Percentiles rank a stretch among this genome's conserved stretches.
Conservation (phyloP, 805 yeast genomes). For the Saccharomycopsis selenospora region DNA sequence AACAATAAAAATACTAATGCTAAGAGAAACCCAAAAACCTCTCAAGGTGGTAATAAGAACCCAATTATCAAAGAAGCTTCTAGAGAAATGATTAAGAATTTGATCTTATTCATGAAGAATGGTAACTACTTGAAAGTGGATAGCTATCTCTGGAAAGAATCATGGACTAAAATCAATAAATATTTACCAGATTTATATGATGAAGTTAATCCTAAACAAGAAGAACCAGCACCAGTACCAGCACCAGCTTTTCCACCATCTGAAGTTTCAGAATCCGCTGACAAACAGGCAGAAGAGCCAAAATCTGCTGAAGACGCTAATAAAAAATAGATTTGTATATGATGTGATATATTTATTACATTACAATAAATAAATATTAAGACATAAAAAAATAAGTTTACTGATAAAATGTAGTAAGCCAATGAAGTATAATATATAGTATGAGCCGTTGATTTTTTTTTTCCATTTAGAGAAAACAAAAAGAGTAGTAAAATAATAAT, state of each 20-base stretch:
- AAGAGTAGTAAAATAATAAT: too few relatives aligned
- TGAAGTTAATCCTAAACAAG: slow-evolving; percentile 5
- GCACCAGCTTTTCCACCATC: not conserved
- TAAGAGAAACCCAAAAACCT: not conserved
- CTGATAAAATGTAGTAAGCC: not conserved
- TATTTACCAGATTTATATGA: slow-evolving; percentile 13
- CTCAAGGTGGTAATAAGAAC: slow-evolving; percentile 4
- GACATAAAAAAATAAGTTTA: too few relatives aligned
- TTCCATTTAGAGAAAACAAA: too few relatives aligned
- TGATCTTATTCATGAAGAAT: slow-evolving; percentile 16
- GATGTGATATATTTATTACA: not conserved
- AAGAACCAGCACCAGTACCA: not conserved
- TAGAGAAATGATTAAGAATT: slow-evolving; percentile 18
- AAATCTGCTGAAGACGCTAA: not conserved
- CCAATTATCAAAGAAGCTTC: slow-evolving; percentile 15
- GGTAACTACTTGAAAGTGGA: slow-evolving; percentile 12
- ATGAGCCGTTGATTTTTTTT: too few relatives aligned
- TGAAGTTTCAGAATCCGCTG: not conserved
- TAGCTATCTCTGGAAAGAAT: slow-evolving; percentile 14
- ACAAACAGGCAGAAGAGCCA: not conserved
- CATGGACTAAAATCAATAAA: slow-evolving; percentile 14
- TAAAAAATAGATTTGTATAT: too few relatives aligned
- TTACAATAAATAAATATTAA: too few relatives aligned
- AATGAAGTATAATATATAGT: too few relatives aligned
- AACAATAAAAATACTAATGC: not conserved